Conservation (phyloP, 176 grass and related monocot species). For the Lolium rigidum region DNA sequence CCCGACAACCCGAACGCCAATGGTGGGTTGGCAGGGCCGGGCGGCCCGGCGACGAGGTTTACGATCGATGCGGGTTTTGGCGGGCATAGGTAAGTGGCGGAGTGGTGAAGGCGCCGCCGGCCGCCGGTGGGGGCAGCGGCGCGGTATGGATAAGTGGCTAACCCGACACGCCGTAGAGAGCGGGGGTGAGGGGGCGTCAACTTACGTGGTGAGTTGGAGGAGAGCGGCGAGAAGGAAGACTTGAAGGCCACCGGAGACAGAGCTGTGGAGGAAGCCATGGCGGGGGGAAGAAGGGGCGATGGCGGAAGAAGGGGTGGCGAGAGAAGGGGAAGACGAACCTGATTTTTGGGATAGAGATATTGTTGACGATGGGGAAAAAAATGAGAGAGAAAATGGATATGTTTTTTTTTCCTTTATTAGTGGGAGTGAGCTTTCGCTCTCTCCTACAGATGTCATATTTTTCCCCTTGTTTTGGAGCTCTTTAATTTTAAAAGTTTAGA, state of each 20-base stretch:
- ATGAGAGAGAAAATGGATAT: not conserved
- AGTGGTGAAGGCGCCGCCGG: not conserved
- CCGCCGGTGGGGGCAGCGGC: not conserved
- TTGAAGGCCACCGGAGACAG: conserved; percentile 51
- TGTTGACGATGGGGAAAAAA: not conserved
- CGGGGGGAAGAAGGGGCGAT: not conserved
- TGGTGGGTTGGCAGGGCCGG: not conserved
- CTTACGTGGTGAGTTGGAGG: conserved; percentile 48
- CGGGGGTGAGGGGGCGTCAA: not conserved
- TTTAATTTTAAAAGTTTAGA: too few relatives aligned
- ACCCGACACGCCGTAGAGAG: not conserved
- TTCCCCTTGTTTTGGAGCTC: too few relatives aligned
- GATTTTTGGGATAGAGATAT: conserved; percentile 50
- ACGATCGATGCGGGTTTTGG: too few relatives aligned
- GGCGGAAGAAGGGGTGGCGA: not conserved
- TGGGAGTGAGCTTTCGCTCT: too few relatives aligned
- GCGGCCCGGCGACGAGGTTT: not conserved
- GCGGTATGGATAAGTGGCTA: not conserved
- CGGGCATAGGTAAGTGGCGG: too few relatives aligned
- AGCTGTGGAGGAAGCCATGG: conserved; percentile 48
- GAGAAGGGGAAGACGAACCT: not conserved
- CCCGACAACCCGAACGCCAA: conserved; percentile 15
- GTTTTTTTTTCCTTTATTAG: too few relatives aligned
- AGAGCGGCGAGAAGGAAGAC: conserved; percentile 41
- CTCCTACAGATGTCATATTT: too few relatives aligned